Percentiles rank a stretch among this genome's conserved stretches.
These are phyloP conservation scores for Arthrobotrys musiformis DNA, from an alignment of 2,329 filamentous ascomycete species.

Conservation along the genomic window DNA sequence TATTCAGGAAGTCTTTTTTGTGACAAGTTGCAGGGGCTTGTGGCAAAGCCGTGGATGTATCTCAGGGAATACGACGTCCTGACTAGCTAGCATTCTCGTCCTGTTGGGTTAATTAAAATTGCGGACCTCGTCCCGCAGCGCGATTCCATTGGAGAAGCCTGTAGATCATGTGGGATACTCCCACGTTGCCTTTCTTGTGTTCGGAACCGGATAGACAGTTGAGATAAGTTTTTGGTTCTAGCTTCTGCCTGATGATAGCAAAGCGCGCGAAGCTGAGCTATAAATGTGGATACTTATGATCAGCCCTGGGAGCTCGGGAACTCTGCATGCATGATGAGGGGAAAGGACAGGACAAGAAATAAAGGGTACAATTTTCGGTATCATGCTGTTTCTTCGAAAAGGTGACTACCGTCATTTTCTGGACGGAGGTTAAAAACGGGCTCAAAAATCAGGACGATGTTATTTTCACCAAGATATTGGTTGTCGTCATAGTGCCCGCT, in stretches of 20 bases:
- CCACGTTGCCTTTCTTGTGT: background rate
- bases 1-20: background rate
- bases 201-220: background rate
- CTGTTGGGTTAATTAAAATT: background rate
- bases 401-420: background rate
- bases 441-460: background rate
- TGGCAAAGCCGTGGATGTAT: background rate
- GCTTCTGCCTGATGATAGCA: background rate
- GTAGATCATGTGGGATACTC: conserved; percentile 9
- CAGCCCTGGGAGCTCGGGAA: conserved; percentile 24
- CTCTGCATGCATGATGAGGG: conserved; percentile 1
- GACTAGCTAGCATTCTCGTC: background rate
- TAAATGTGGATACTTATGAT: conserved; percentile 5
- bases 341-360: background rate
- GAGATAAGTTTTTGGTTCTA: background rate
- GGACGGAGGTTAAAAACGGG: background rate
- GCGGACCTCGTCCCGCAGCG: conserved; percentile 8
- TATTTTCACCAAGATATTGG: background rate
- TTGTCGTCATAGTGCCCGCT: conserved; percentile 5
- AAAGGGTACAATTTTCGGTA: background rate
- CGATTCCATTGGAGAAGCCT: background rate
- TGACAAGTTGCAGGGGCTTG: background rate
- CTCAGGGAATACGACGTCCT: background rate
- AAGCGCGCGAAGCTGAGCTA: background rate
- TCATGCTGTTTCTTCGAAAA: conserved; percentile 2